Base-by-base conservation (phyloP, 257 asterid species). In the Nicotiana tomentosiformis region DNA sequence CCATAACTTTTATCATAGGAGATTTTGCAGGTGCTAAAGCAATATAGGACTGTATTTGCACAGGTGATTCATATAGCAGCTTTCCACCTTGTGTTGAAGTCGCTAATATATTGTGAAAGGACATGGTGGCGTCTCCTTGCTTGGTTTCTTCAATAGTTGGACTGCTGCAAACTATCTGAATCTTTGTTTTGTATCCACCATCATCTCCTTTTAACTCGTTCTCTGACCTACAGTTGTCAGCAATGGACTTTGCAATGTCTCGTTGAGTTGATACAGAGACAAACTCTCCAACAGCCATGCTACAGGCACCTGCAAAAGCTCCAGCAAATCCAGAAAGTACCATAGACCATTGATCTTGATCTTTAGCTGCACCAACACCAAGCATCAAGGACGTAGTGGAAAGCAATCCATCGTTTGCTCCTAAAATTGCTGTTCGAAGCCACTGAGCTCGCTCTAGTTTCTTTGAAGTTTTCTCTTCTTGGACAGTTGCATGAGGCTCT, bases 361-460 rank as follows among this genome's bases (percentile, higher is more conserved):
- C 93, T 43, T 85, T 90, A 29, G 93, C 93, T 16, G 97, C 93
- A 10, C 93, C 91, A 0, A 92, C 89, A 0, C 97, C 93, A 0
- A 92, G 88, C 92, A 92, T 92, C n/a, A 92, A 87, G 82, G 93
- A 85, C 0, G 93, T 85, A 49, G 92, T 87, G 39, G 97, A 91
- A 57, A 92, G 90, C 82, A 92, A 87, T 0, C 95, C 95, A 74
- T 91, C 92, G 46, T 83, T 92, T 1, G 95, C 93, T 26, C 95
- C 97, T n/a, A 92, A 90, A 80, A 92, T 91, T 80, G 95, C 93
- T 2, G 97, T 95, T 87, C 97, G 65, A 15, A 92, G 89, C 95
- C 97, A 92, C 51, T 90, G 93, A 37, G 92, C 93, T 20, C 92
- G 85, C 60, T 83, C 77, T 8, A 90, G 23, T 32, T 83, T 67